Percentiles rank a stretch among this genome's conserved stretches.
Evolutionary conservation across 176 grass and related monocot species (phyloP).

Genomic region (Elaeis guineensis): DNA sequence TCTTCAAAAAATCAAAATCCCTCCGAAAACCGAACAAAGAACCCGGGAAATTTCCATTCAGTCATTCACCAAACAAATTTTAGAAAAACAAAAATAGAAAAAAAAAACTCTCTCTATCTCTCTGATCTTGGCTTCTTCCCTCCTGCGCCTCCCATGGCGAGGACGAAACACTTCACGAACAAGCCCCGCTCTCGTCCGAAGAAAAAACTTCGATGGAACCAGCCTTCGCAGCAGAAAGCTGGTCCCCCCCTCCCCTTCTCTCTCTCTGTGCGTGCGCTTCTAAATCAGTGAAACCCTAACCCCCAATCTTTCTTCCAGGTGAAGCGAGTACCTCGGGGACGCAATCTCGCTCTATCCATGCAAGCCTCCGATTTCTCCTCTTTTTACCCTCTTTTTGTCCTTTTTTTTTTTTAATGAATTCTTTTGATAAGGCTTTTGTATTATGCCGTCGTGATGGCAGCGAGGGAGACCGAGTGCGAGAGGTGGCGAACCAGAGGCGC

Average conservation of each 20-base stretch:
- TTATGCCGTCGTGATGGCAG: too few relatives aligned
- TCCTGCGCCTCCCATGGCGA: constrained; percentile 17
- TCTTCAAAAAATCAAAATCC: too few relatives aligned
- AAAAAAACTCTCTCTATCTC: too few relatives aligned
- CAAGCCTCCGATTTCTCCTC: too few relatives aligned
- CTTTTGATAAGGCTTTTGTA: background rate
- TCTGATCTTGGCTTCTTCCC: background rate
- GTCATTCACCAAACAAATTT: too few relatives aligned
- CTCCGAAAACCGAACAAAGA: too few relatives aligned
- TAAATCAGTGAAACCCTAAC: background rate
- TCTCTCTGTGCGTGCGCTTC: background rate
- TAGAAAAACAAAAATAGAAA: too few relatives aligned
- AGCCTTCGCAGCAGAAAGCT: background rate
- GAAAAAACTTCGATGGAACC: constrained; percentile 8
- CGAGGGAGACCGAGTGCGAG: too few relatives aligned
- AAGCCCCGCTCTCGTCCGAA: background rate
- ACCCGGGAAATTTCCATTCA: too few relatives aligned
- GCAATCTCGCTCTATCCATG: too few relatives aligned
- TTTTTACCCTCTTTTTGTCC: background rate
- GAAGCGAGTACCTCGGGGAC: background rate
- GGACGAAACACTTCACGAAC: constrained; percentile 26
- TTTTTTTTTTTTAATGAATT: background rate
- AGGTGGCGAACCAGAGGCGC: too few relatives aligned
- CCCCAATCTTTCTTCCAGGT: background rate
- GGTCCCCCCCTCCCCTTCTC: background rate